Conservation (phyloP, 2,329 filamentous ascomycete genomes). For the Fusarium sp. region DNA sequence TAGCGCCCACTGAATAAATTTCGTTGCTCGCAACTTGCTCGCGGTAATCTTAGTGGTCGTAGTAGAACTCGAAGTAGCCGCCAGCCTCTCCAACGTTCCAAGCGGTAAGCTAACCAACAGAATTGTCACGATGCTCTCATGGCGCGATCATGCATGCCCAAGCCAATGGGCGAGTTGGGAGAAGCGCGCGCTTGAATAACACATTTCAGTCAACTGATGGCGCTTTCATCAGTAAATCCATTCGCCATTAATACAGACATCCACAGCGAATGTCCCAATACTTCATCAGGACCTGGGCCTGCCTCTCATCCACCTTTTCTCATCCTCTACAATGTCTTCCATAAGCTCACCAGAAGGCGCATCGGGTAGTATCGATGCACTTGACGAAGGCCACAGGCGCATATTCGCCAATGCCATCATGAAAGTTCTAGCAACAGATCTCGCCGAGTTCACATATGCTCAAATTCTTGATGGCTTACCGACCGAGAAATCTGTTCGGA, state of each 20-base stretch:
- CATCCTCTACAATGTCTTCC: neutral
- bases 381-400: neutral
- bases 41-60: too few relatives aligned
- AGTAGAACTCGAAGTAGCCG: too few relatives aligned
- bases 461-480: slow-evolving; percentile 30
- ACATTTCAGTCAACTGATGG: neutral
- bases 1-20: too few relatives aligned
- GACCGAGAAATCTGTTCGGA: neutral
- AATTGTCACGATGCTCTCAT: neutral
- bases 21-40: too few relatives aligned
- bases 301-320: neutral
- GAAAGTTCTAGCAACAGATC: slow-evolving; percentile 1
- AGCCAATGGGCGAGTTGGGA: neutral
- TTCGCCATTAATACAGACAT: neutral
- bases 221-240: neutral
- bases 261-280: neutral
- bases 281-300: neutral
- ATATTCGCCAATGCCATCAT: neutral
- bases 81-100: too few relatives aligned
- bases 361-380: neutral
- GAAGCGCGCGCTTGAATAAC: neutral
- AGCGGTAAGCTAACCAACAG: neutral
- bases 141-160: neutral
- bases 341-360: neutral
- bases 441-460: slow-evolving; percentile 3